Evolutionary conservation across 768 basidiomycete genomes (phyloP), one percentile per base, ranked within the genome.

Genomic region (Exsudoporus frostii): DNA sequence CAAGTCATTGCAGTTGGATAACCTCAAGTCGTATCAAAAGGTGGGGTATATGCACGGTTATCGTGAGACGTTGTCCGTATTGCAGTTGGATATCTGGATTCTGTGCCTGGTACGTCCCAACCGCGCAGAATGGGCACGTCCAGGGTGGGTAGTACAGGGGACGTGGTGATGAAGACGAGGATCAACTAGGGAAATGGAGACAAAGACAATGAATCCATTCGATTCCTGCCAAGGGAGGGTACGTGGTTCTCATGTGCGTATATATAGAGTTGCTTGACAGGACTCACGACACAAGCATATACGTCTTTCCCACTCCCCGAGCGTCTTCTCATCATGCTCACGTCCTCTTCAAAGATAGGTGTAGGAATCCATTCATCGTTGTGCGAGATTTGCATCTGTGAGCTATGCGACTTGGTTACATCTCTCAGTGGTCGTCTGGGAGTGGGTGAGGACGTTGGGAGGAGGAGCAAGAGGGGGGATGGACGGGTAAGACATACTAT

Each of bases 21-120:
- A 98, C 67, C 81, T 99, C 41, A 98, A 99, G 70, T 75, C 98
- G 54, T 98, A 98, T 71, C 97, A 98, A 73, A 99, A 98, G 75
- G 95, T 98, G 47, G 85, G 95, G 55, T 98, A 98, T 68, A 97
- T 98, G 86, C 95, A 98, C 68, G 91, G 88, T 56, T 99, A 98
- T 64, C 82, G 90, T 17, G 90, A 93, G 65, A 88, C 91, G 34
- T 73, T 79, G 27, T 70, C 73, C 6, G 78, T 81, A 13, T 81
- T 83, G 22, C 87, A 89, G 59, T n/a, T n/a, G n/a, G n/a, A n/a
- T n/a, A n/a, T n/a, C 77, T 88, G 46, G 85, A 85, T 62, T 88
- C 86, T 13, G 70, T 88, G 2, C 86, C 88, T 24, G 57, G 61
- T 17, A 51, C 63, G 5, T 69, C 71, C 20, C 48, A 20, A 27